phyloP scores from a whole-genome alignment of 352 stramenopile species.

The Globisporangium radiosum region DNA sequence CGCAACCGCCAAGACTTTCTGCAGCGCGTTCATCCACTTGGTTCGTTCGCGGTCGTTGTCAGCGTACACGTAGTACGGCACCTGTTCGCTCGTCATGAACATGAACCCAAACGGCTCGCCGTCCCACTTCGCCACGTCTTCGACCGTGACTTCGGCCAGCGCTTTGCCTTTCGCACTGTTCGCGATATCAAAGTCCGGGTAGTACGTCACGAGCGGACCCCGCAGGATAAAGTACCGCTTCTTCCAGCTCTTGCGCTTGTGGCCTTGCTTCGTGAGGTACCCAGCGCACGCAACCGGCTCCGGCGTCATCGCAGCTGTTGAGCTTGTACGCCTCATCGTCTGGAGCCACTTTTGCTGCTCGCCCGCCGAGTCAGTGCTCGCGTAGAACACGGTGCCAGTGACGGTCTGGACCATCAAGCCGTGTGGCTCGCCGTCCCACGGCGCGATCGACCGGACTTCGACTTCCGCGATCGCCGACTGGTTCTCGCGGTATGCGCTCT shows the following conservation, averaged over 20 bases:
- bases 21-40: constrained; percentile 85
- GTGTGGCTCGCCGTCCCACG: constrained; percentile 76
- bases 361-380: constrained; percentile 58
- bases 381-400: constrained; percentile 82
- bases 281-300: constrained; percentile 76
- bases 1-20: constrained; percentile 62
- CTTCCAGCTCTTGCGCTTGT: constrained; percentile 90
- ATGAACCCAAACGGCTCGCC: constrained; percentile 85
- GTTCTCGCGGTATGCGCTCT: constrained; percentile 81
- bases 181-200: constrained; percentile 82
- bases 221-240: constrained; percentile 87
- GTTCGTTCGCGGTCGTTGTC: constrained; percentile 84
- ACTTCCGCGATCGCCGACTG: constrained; percentile 81
- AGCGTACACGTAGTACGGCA: constrained; percentile 88
- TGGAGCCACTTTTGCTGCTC: constrained; percentile 84
- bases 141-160: constrained; percentile 72
- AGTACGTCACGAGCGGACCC: constrained; percentile 71
- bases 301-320: constrained; percentile 47
- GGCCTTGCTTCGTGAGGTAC: constrained; percentile 86
- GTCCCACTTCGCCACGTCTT: constrained; percentile 84
- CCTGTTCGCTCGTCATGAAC: constrained; percentile 86
- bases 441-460: constrained; percentile 66
- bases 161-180: constrained; percentile 76
- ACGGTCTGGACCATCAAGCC: constrained; percentile 84
- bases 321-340: constrained; percentile 44